Percentiles rank a stretch among this genome's conserved stretches.
These are phyloP conservation scores for Rhynchosporium agropyri DNA, from an alignment of 2,329 filamentous ascomycete genomes.

Conservation along the genomic window DNA sequence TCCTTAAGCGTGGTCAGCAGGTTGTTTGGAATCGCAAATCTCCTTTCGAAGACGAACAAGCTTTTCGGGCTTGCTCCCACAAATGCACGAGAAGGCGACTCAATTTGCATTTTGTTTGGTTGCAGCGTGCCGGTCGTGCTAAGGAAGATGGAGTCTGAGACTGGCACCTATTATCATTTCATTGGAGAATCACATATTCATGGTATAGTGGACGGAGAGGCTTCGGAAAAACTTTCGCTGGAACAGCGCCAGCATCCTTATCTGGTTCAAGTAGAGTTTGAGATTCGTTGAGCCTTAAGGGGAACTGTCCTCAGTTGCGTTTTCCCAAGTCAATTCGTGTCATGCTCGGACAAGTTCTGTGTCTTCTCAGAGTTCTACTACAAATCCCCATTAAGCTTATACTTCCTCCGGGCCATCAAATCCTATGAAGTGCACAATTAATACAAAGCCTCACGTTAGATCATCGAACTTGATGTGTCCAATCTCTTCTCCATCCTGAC, in stretches of 20 bases:
- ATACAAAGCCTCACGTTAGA: neutral
- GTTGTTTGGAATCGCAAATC: conserved; percentile 26
- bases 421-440: neutral
- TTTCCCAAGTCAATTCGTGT: neutral
- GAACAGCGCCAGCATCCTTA: neutral
- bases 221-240: neutral
- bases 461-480: neutral
- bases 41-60: conserved; percentile 10
- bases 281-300: neutral
- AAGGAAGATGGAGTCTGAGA: neutral
- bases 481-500: neutral
- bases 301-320: neutral
- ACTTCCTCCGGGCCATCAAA: neutral
- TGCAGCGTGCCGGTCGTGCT: conserved; percentile 35
- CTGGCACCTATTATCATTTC: conserved; percentile 12
- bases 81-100: conserved; percentile 15
- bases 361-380: too few relatives aligned
- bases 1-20: conserved; percentile 23
- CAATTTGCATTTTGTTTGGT: conserved; percentile 34
- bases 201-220: conserved; percentile 32
- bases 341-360: neutral
- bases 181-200: conserved; percentile 33
- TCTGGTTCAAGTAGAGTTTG: neutral
- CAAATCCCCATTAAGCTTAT: neutral
- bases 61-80: conserved; percentile 21